Evolutionary conservation across 345 rosid genomes (phyloP).

Genomic region (Syzygium aqueum): DNA sequence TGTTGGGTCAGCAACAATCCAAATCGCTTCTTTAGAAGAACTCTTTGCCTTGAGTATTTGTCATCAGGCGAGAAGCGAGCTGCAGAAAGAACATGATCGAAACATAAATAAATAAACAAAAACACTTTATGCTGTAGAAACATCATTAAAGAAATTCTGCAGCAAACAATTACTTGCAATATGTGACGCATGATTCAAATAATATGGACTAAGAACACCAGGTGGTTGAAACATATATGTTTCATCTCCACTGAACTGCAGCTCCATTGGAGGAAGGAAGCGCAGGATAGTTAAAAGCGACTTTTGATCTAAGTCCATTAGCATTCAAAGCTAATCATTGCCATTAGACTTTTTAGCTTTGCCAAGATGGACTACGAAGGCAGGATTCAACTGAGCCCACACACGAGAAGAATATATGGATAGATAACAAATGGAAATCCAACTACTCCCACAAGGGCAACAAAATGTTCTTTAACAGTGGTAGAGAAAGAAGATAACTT

Average conservation of each 20-base stretch:
- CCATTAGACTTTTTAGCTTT: not conserved
- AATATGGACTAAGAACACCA: not conserved
- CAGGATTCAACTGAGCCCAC: not conserved
- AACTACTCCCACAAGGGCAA: not conserved
- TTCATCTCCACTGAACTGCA: not conserved
- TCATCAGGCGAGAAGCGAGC: constrained; percentile 93
- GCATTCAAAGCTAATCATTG: not conserved
- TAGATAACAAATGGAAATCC: not conserved
- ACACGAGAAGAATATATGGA: not conserved
- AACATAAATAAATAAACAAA: not conserved
- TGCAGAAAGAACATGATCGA: constrained; percentile 10
- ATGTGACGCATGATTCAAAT: not conserved
- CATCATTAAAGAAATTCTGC: not conserved
- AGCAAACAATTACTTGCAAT: not conserved
- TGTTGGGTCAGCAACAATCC: constrained; percentile 72
- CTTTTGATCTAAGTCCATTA: not conserved
- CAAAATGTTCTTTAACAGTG: not conserved
- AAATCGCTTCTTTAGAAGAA: constrained; percentile 67
- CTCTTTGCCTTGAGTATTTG: constrained; percentile 73
- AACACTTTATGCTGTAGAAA: not conserved
- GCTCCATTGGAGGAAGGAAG: not conserved
- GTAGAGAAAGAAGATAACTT: not conserved
- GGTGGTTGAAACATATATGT: not conserved
- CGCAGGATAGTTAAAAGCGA: not conserved
- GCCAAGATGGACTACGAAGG: not conserved